Base-by-base conservation (phyloP, 352 stramenopile species). In the Phytophthora litchii region DNA sequence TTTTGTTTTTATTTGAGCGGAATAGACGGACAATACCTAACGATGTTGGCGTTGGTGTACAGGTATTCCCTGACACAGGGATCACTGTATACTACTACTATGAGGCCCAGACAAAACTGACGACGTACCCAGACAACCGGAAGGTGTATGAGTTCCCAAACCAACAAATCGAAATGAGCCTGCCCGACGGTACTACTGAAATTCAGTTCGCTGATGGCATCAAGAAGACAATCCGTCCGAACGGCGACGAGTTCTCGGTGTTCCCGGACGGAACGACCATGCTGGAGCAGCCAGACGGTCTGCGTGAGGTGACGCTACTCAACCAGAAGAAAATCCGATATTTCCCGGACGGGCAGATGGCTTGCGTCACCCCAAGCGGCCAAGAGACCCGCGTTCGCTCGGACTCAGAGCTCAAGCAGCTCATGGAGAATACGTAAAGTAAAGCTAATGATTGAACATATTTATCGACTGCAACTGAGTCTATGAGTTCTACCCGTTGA, bases 141-240 rank as follows among this genome's bases (percentile, higher is more conserved):
- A 94, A 98, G 51, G 83, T 99, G 13, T 99, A 98, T 68, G 92
- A 99, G 70, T 99, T 99, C 60, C 83, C 96, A 1, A 98, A 97
- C 60, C 76, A 95, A 27, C 94, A 98, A 71, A 74, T 97, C 16
- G 97, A 99, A 74, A 94, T 90, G 40, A 97, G 97, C 53, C 87
- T 91, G 45, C 70, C 88, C 0, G 86, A 98, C 72, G 97, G 97
- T 34, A 80, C 67, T 2, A 99, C 97, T 35, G 94, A 98, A 53
- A 97, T 99, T 32, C 70, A 83, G 25, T 99, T 98, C 56, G 80
- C 95, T 3, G 95, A 99, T 67, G 92, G 93, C 17, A 98, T 96
- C 27, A 93, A 86, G 31, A 98, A 97, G 66, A 88, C 75, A 17
- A 92, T 95, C 20, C 70, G 70, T 2, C 57, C 74, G 2, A 86